These are phyloP conservation scores for Pichia sp. DNA, from an alignment of 1,139 yeast genomes.

Conservation along the genomic window DNA sequence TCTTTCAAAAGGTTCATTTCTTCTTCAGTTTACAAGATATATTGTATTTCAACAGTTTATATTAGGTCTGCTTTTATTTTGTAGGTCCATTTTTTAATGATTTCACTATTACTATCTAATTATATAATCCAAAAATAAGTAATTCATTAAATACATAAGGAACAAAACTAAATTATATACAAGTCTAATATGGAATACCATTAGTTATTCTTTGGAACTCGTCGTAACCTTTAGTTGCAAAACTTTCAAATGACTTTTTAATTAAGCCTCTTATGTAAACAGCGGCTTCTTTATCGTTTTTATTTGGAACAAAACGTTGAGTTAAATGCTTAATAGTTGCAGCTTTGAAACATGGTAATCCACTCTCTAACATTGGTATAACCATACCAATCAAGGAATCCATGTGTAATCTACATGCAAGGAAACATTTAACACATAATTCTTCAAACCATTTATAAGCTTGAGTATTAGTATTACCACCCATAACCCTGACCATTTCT, in stretches of 20 bases:
- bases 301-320: constrained; percentile 72
- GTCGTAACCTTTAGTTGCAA: constrained; percentile 91
- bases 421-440: constrained; percentile 84
- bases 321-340: constrained; percentile 75
- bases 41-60: too few species aligned
- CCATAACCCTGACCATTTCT: constrained; percentile 95
- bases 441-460: constrained; percentile 95
- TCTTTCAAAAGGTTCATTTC: too few species aligned
- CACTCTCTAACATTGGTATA: constrained; percentile 89
- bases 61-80: too few species aligned
- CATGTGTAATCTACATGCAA: constrained; percentile 86
- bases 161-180: too few species aligned
- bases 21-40: too few species aligned
- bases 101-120: too few species aligned
- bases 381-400: constrained; percentile 83
- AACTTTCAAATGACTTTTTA: constrained; percentile 76
- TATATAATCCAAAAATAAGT: too few species aligned
- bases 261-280: constrained; percentile 68
- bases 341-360: constrained; percentile 91
- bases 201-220: constrained; percentile 95
- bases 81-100: too few species aligned
- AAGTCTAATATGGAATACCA: constrained; percentile 77
- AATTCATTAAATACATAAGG: too few species aligned
- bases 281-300: constrained; percentile 83
- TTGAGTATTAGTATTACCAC: constrained; percentile 79